Conservation (phyloP, 768 basidiomycete species). For the Lentinula sp. region DNA sequence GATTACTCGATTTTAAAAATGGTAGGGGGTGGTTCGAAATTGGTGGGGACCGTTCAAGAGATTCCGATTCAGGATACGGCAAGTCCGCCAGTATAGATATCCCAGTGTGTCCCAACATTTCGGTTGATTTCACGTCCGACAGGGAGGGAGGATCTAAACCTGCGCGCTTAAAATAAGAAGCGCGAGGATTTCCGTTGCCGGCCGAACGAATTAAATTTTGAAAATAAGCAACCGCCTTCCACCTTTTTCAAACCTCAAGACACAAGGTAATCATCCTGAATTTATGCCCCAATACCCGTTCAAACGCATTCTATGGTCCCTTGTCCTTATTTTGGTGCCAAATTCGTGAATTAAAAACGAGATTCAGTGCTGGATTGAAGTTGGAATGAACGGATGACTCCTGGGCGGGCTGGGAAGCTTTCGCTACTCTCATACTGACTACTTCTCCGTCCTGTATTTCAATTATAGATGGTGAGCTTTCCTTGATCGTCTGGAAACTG, state of each 20-base stretch:
- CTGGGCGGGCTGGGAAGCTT: neutral
- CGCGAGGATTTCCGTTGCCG: neutral
- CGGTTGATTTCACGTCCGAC: too few species aligned
- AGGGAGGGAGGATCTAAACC: too few species aligned
- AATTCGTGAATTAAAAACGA: neutral
- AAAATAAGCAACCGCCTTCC: neutral
- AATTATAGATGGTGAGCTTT: conserved; percentile 3
- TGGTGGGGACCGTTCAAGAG: too few species aligned
- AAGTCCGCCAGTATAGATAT: too few species aligned
- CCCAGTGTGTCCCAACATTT: too few species aligned
- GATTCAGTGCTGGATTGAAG: neutral
- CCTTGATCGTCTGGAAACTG: neutral
- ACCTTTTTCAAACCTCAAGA: neutral
- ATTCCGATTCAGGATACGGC: too few species aligned
- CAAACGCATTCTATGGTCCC: neutral
- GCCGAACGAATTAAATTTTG: neutral
- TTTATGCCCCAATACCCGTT: neutral
- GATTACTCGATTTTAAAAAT: too few species aligned
- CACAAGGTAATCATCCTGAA: neutral
- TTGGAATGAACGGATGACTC: conserved; percentile 1
- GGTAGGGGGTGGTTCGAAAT: too few species aligned
- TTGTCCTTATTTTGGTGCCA: neutral
- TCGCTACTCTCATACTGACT: neutral
- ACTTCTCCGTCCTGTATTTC: neutral
- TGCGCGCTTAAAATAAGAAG: neutral